Evolutionary conservation across 306 rosid species (phyloP).

Genomic region (Cucurbita maxima): DNA sequence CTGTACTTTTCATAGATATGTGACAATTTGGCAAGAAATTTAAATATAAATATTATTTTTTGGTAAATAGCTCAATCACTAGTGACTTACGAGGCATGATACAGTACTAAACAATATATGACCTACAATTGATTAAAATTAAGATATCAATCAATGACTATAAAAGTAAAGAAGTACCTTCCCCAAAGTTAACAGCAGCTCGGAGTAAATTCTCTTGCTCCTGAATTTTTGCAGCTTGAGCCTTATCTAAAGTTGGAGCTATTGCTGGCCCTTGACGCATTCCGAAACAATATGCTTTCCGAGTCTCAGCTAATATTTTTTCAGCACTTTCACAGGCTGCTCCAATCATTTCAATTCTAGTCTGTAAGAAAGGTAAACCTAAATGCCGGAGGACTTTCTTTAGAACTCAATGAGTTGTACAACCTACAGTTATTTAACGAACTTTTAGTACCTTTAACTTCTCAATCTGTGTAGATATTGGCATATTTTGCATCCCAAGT

Average conservation of each 20-base stretch:
- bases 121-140: not conserved
- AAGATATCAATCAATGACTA: not conserved
- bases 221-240: slow-evolving; percentile 89
- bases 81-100: not conserved
- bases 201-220: slow-evolving; percentile 85
- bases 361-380: slow-evolving; percentile 23
- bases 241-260: slow-evolving; percentile 81
- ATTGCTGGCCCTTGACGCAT: slow-evolving; percentile 67
- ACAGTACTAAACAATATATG: not conserved
- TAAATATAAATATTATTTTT: too few species aligned
- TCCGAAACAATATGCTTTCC: slow-evolving; percentile 82
- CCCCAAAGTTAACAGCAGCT: slow-evolving; percentile 72
- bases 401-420: not conserved
- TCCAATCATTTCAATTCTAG: slow-evolving; percentile 74
- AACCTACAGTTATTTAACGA: not conserved
- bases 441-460: slow-evolving; percentile 47
- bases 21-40: too few species aligned
- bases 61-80: too few species aligned
- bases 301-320: slow-evolving; percentile 80
- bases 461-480: slow-evolving; percentile 55
- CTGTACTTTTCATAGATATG: too few species aligned
- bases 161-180: slow-evolving; percentile 22
- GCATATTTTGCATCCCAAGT: slow-evolving; percentile 74
- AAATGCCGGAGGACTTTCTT: slow-evolving; percentile 3
- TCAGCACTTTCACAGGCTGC: slow-evolving; percentile 94